Conservation (phyloP, 2,329 filamentous ascomycete species). For the Sclerotinia glacialis region DNA sequence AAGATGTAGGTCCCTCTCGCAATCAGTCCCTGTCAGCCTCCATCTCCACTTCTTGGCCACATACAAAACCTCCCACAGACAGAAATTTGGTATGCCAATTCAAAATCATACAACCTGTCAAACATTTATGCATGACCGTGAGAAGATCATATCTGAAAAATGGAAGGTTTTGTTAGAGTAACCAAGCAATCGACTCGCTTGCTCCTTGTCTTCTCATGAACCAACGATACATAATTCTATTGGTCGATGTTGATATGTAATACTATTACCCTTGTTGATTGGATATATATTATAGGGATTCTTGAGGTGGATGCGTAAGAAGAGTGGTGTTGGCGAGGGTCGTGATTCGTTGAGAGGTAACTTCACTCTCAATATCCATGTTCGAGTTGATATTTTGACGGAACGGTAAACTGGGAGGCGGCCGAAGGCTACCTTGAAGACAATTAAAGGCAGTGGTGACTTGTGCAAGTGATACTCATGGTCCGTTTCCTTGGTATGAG, state of each 20-base stretch:
- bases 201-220: neutral
- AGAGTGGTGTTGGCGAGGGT: neutral
- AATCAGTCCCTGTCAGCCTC: too few relatives aligned
- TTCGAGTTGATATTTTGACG: neutral
- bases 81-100: neutral
- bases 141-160: neutral
- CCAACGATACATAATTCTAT: neutral
- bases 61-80: too few relatives aligned
- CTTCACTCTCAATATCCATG: neutral
- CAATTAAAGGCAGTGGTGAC: too few relatives aligned
- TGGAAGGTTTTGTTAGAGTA: neutral
- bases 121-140: neutral
- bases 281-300: neutral
- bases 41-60: neutral
- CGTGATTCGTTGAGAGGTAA: neutral
- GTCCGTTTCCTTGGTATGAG: neutral
- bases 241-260: conserved; percentile 1
- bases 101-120: neutral
- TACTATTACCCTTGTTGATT: neutral
- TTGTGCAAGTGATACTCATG: neutral
- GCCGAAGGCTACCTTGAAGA: too few relatives aligned
- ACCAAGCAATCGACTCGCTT: neutral
- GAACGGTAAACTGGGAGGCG: neutral
- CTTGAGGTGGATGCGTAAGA: neutral
- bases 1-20: neutral